phyloP scores from a whole-genome alignment of 176 grass and related monocot genomes.

The Zea luxurians region DNA sequence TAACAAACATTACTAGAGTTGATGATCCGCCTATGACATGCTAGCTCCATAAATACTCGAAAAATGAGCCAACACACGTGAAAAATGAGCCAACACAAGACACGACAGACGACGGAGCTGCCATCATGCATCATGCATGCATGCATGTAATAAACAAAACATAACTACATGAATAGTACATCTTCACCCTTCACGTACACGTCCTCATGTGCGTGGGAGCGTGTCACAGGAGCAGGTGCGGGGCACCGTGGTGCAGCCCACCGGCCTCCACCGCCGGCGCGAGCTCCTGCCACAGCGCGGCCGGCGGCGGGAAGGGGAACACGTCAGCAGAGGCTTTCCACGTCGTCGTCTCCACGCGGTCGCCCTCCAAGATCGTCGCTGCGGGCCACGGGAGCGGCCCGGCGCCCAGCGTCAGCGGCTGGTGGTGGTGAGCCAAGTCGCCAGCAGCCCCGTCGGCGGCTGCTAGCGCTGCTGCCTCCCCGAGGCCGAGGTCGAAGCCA shows the following conservation, averaged over 20 bases:
- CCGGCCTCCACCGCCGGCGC: conserved; percentile 6
- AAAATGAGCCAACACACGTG: no score
- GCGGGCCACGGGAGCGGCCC: background rate
- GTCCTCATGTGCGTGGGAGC: background rate
- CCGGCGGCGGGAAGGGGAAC: background rate
- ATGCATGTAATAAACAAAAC: no score
- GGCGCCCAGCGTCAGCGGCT: background rate
- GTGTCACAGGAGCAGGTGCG: conserved; percentile 34
- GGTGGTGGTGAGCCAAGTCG: background rate
- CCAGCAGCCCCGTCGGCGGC: background rate
- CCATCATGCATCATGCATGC: no score
- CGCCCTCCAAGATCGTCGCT: background rate
- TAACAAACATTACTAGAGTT: no score
- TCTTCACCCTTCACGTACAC: background rate
- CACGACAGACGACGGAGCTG: no score
- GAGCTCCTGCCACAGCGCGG: conserved; percentile 48
- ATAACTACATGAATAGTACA: background rate
- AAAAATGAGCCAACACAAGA: no score
- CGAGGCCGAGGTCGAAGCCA: conserved; percentile 42
- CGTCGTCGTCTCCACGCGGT: background rate
- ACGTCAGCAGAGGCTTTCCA: background rate
- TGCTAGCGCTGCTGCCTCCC: background rate
- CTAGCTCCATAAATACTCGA: no score
- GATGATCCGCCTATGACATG: no score
- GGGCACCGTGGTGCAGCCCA: conserved; percentile 20